phyloP scores from a whole-genome alignment of 768 basidiomycete species.

The Serendipita vermifera region DNA sequence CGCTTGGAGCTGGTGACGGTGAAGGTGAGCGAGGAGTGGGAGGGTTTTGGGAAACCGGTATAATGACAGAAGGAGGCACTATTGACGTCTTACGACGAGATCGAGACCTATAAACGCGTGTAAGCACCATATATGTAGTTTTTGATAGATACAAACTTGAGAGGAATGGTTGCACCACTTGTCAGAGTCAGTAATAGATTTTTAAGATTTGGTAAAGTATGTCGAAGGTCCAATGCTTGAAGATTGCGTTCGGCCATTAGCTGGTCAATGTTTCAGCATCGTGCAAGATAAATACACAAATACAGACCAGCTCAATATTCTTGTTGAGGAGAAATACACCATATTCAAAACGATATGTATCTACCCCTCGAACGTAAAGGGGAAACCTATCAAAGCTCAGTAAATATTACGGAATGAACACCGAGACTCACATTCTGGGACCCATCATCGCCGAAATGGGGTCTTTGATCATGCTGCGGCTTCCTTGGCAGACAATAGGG shows the following conservation, averaged over 20 bases:
- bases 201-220: conserved; percentile 94
- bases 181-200: conserved; percentile 80
- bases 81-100: neutral
- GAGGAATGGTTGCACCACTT: conserved; percentile 43
- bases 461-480: conserved; percentile 82
- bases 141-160: conserved; percentile 26
- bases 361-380: conserved; percentile 85
- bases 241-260: conserved; percentile 85
- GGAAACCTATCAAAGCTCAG: conserved; percentile 59
- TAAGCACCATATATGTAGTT: conserved; percentile 17
- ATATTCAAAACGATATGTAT: conserved; percentile 95
- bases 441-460: conserved; percentile 92
- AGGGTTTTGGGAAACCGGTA: neutral
- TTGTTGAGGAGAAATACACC: conserved; percentile 95
- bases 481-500: conserved; percentile 82
- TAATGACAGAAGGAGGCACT: neutral
- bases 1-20: neutral
- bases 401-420: conserved; percentile 1
- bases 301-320: conserved; percentile 79
- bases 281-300: conserved; percentile 3
- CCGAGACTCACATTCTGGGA: conserved; percentile 63
- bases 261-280: conserved; percentile 28
- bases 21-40: neutral
- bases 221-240: conserved; percentile 81
- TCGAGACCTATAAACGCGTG: conserved; percentile 4